phyloP scores from a whole-genome alignment of 192 early-diverging fungal genomes.

The Phlyctochytrium arcticum region DNA sequence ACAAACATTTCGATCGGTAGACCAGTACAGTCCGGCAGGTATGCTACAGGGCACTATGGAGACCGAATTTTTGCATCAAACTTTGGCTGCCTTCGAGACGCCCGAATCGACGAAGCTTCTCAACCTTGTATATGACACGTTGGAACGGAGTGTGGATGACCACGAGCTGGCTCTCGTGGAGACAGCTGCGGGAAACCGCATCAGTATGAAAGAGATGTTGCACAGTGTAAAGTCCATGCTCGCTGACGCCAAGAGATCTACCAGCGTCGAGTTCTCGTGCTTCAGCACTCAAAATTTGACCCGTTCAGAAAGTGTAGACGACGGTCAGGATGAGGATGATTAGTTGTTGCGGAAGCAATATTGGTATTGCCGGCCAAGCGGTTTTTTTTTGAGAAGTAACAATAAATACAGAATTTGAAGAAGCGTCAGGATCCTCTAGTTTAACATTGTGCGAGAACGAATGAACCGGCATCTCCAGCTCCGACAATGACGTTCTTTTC shows the following conservation, averaged over 20 bases:
- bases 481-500: conserved; percentile 11
- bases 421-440: background rate
- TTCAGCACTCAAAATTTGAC: too few relatives aligned
- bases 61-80: conserved; percentile 84
- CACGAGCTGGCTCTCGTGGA: conserved; percentile 10
- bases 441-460: conserved; percentile 1
- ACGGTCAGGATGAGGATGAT: background rate
- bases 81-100: conserved; percentile 72
- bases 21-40: conserved; percentile 83
- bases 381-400: too few relatives aligned
- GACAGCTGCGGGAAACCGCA: background rate
- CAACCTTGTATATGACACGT: conserved; percentile 68
- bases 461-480: conserved; percentile 9
- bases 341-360: too few relatives aligned
- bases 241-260: conserved; percentile 53
- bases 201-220: conserved; percentile 35
- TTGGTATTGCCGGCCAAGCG: too few relatives aligned
- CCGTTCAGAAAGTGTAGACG: background rate
- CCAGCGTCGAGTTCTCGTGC: conserved; percentile 65
- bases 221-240: conserved; percentile 45
- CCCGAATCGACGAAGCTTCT: conserved; percentile 62
- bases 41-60: conserved; percentile 93
- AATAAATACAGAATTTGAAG: background rate
- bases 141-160: conserved; percentile 47
- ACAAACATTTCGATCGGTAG: conserved; percentile 70